Base-by-base conservation (phyloP, 23 red algal species). In the Gracilaria domingensis region DNA sequence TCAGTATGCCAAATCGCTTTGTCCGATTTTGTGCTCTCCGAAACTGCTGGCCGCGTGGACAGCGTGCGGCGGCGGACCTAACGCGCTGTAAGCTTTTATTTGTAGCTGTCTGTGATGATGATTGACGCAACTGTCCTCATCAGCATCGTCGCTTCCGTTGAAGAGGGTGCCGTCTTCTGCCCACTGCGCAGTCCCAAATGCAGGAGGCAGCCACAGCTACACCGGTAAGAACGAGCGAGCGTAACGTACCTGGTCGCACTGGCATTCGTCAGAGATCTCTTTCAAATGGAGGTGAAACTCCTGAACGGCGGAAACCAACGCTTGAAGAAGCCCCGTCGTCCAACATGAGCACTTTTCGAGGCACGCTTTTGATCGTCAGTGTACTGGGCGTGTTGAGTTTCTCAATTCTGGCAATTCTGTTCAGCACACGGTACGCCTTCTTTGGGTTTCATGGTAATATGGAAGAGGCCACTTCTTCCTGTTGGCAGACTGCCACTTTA, bases 381-480 rank as follows among this genome's bases (percentile, higher is more conserved):
- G 0, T 81, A 39, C 28, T 90, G 18, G 87, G 87, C 37, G 58
- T 81, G 30, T n/a, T 80, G 14, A 49, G 72, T 80, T 90, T 90
- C 62, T 66, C 87, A 28, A 39, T 49, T 25, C 45, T 90, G 32
- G 73, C 87, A 1, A 16, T 67, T 53, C 71, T 90, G 57, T 90
- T 90, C 30, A 59, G 76, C 25, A 36, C 71, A 21, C 87, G 87
- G 34, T 90, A 90, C 61, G 74, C 87, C 4, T 90, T 90, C 42
- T 79, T 90, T 35, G 87, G 76, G 12, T 90, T 90, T 69, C 87
- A 53, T 44, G 87, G 87, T 6, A 90, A 90, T 37, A 90, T 90
- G 87, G 87, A 90, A 48, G 73, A 90, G 36, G 87, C 87, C 1
- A 74, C 87, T 51, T 26, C 87, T 64, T 80, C 87, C 0, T 90